These are phyloP conservation scores for Ganoderma lingzhi DNA, from an alignment of 1,284 basidiomycete species.

Conservation along the genomic window DNA sequence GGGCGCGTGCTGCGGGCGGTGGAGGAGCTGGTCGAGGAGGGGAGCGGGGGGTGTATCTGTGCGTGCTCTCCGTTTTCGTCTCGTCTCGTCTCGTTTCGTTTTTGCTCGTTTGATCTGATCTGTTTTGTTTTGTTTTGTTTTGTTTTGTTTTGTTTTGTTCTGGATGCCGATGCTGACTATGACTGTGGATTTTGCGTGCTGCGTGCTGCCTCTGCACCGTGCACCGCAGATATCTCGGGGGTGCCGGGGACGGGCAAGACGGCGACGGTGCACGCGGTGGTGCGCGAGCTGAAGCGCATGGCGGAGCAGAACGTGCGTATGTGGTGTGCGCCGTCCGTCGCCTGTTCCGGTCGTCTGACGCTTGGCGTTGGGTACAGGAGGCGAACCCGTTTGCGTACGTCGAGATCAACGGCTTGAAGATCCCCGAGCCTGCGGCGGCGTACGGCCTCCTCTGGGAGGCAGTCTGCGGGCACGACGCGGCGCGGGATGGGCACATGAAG, in stretches of 20 bases:
- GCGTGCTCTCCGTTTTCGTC: constrained; percentile 44
- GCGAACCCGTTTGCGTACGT: constrained; percentile 95
- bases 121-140: too few species aligned
- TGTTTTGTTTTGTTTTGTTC: not conserved
- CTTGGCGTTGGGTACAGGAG: constrained; percentile 61
- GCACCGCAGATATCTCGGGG: constrained; percentile 85
- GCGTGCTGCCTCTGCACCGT: not conserved
- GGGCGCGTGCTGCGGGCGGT: constrained; percentile 80
- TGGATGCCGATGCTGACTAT: constrained; percentile 2
- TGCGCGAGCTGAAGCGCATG: constrained; percentile 89
- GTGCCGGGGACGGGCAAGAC: constrained; percentile 99
- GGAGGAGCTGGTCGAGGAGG: constrained; percentile 89
- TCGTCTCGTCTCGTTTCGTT: not conserved
- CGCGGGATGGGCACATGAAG: constrained; percentile 66
- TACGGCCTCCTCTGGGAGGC: constrained; percentile 92
- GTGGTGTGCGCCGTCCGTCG: not conserved
- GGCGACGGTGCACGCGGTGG: constrained; percentile 93
- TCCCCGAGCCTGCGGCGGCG: constrained; percentile 89
- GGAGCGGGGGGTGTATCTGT: constrained; percentile 96
- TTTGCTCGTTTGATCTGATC: too few species aligned
- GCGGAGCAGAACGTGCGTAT: constrained; percentile 76
- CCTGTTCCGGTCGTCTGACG: constrained; percentile 38
- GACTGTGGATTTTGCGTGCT: not conserved
- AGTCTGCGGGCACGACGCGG: constrained; percentile 77
- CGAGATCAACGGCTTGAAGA: constrained; percentile 96